A percentile compares a stretch with the other conserved stretches of the same genome.
Conservation (phyloP, 164 flowering plant genomes). For the Vitis rotundifolia region DNA sequence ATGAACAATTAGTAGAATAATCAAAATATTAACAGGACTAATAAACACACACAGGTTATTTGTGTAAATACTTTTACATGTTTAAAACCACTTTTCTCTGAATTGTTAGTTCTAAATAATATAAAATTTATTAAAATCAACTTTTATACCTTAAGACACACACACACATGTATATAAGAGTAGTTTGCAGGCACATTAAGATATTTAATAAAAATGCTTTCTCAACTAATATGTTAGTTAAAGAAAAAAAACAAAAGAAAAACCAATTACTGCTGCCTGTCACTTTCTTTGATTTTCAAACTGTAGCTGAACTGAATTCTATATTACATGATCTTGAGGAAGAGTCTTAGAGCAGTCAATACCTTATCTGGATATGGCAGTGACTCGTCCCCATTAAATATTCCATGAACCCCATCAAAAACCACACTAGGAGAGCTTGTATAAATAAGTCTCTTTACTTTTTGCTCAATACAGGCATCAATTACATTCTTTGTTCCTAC, state of each 20-base stretch:
- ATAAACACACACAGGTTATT: background rate
- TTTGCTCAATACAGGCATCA: conserved; percentile 78
- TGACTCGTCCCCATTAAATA: conserved; percentile 77
- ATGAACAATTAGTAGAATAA: background rate
- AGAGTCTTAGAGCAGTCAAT: background rate
- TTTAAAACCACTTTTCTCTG: too few relatives aligned
- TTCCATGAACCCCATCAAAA: conserved; percentile 89
- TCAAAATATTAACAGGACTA: too few relatives aligned
- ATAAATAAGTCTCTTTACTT: conserved; percentile 81
- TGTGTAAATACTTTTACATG: too few relatives aligned
- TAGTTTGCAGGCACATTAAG: background rate
- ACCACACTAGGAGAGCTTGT: conserved; percentile 99
- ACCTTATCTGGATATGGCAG: conserved; percentile 87
- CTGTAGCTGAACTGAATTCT: background rate
- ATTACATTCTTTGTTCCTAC: conserved; percentile 85
- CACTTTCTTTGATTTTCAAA: background rate
- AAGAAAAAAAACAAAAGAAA: background rate
- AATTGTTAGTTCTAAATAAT: too few relatives aligned
- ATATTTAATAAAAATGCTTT: background rate
- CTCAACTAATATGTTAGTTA: background rate
- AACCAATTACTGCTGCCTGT: background rate
- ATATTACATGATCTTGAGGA: background rate
- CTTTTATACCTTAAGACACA: too few relatives aligned
- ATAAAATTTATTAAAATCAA: too few relatives aligned
- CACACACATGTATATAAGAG: too few relatives aligned